Evolutionary conservation across 1,139 yeast genomes (phyloP).

Genomic region (Hansenula lynferdii): DNA sequence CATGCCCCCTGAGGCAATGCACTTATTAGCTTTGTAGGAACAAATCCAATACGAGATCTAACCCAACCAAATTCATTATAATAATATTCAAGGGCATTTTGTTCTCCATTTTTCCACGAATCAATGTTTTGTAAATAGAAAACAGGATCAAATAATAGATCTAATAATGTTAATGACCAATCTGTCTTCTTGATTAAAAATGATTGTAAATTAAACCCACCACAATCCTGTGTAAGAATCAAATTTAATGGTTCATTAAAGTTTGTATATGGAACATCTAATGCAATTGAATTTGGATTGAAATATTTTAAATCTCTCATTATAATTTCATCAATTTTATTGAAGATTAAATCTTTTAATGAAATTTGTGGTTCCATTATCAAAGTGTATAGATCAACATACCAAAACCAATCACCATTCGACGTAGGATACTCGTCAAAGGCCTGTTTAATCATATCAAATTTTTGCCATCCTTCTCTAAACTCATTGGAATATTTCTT

Average conservation of each 20-base stretch:
- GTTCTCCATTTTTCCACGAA: conserved; percentile 28
- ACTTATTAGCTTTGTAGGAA: conserved; percentile 29
- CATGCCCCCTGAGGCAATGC: conserved; percentile 30
- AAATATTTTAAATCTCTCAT: conserved; percentile 26
- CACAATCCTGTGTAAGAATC: conserved; percentile 29
- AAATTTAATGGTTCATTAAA: conserved; percentile 27
- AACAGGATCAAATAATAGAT: conserved; percentile 26
- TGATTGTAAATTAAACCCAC: conserved; percentile 27
- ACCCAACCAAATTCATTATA: conserved; percentile 29
- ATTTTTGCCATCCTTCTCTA: conserved; percentile 35
- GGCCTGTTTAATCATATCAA: conserved; percentile 26
- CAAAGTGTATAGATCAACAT: conserved; percentile 29
- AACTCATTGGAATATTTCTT: conserved; percentile 30
- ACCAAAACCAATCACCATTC: conserved; percentile 34
- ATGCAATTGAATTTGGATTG: conserved; percentile 26
- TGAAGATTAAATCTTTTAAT: conserved; percentile 26
- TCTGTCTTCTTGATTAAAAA: conserved; percentile 24
- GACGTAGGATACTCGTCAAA: conserved; percentile 21
- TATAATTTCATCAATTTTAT: conserved; percentile 21
- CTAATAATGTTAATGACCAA: conserved; percentile 24
- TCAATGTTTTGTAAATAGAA: conserved; percentile 25
- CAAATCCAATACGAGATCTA: conserved; percentile 29
- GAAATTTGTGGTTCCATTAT: conserved; percentile 32
- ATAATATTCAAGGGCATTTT: conserved; percentile 29
- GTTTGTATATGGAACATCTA: conserved; percentile 18